Conservation (phyloP, 225 moss, liverwort and hornwort species). For the Polytrichum formosum region DNA sequence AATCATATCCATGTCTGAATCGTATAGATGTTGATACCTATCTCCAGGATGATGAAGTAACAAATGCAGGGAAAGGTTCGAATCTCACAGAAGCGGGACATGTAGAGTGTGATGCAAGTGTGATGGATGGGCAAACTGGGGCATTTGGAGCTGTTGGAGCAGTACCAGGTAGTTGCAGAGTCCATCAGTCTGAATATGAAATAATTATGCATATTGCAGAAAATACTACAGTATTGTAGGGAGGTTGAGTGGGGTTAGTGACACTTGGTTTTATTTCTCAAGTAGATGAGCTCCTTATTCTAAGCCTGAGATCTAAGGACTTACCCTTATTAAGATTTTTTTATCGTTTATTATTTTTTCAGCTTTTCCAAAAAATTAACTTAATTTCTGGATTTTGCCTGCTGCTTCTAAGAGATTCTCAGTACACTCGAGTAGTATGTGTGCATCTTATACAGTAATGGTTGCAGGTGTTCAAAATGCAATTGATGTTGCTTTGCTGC, state of each 20-base stretch:
- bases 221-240: no score
- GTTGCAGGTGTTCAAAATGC: slow-evolving; percentile 78
- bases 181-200: no score
- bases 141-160: slow-evolving; percentile 97
- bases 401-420: neutral
- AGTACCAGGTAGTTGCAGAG: slow-evolving; percentile 61
- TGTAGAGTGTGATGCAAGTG: slow-evolving; percentile 97
- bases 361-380: no score
- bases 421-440: neutral
- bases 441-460: neutral
- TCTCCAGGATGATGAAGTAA: slow-evolving; percentile 85
- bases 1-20: neutral
- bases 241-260: no score
- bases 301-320: no score
- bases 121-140: slow-evolving; percentile 92
- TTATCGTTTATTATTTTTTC: no score
- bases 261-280: no score
- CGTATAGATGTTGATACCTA: neutral
- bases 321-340: no score
- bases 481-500: slow-evolving; percentile 64
- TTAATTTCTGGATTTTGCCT: no score
- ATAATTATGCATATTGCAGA: no score
- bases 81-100: slow-evolving; percentile 84
- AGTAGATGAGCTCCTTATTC: no score
- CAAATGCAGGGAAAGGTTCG: slow-evolving; percentile 96